phyloP scores from a whole-genome alignment of 768 basidiomycete species.

The Lactarius psammicola region DNA sequence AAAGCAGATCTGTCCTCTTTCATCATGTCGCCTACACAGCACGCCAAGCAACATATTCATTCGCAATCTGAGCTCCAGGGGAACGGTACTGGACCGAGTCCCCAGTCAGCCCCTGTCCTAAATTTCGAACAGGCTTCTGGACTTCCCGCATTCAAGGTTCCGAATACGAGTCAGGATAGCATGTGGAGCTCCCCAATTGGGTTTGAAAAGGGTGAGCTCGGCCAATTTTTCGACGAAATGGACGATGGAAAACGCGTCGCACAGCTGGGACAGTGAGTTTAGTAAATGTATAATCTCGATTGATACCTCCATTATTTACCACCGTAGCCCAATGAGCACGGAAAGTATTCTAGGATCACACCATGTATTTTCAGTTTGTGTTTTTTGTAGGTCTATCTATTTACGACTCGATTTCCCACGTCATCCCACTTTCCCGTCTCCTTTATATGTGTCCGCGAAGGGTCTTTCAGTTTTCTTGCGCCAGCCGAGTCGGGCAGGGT shows the following conservation, averaged over 20 bases:
- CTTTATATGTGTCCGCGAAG: background rate
- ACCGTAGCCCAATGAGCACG: slow-evolving; percentile 21
- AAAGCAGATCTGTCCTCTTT: slow-evolving; percentile 22
- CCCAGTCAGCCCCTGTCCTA: slow-evolving; percentile 11
- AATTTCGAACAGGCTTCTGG: slow-evolving; percentile 24
- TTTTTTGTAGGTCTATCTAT: slow-evolving; percentile 16
- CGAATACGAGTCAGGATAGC: slow-evolving; percentile 57
- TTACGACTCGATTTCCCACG: slow-evolving; percentile 11
- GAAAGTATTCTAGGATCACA: slow-evolving; percentile 24
- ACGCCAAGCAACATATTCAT: slow-evolving; percentile 21
- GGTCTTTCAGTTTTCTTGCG: background rate
- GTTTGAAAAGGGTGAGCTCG: slow-evolving; percentile 77
- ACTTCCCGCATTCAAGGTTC: slow-evolving; percentile 34
- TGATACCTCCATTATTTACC: slow-evolving; percentile 20
- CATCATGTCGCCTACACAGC: slow-evolving; percentile 20
- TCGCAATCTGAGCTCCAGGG: slow-evolving; percentile 16
- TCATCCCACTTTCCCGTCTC: slow-evolving; percentile 1
- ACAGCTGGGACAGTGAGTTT: slow-evolving; percentile 21
- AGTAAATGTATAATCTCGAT: slow-evolving; percentile 23
- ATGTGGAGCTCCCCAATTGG: slow-evolving; percentile 78
- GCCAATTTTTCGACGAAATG: slow-evolving; percentile 61
- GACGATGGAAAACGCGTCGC: slow-evolving; percentile 25
- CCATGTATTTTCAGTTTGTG: slow-evolving; percentile 19
- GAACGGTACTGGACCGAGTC: slow-evolving; percentile 9
- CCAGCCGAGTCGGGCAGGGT: background rate